Evolutionary conservation across 352 stramenopile species (phyloP).

Genomic region (Pythium rhizo-oryzae): DNA sequence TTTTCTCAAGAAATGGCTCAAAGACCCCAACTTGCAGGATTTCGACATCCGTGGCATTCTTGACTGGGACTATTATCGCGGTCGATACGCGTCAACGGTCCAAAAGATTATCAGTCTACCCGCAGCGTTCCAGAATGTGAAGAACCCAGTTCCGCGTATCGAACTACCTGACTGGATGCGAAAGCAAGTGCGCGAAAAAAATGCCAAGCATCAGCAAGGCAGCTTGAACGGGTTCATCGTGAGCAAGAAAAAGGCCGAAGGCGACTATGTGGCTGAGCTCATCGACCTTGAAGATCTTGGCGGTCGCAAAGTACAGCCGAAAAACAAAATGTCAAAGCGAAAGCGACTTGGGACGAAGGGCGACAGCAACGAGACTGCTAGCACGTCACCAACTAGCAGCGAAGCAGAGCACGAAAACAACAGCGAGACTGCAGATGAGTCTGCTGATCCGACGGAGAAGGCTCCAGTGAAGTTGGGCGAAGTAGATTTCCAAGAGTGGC

Average conservation of each 20-base stretch:
- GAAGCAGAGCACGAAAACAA: constrained; percentile 31
- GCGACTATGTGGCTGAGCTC: constrained; percentile 51
- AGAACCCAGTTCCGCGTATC: constrained; percentile 97
- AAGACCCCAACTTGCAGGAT: constrained; percentile 90
- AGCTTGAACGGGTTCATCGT: constrained; percentile 92
- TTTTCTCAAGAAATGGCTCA: constrained; percentile 98
- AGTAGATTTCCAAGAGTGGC: constrained; percentile 58
- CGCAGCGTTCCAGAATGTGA: constrained; percentile 96
- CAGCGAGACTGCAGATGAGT: constrained; percentile 20
- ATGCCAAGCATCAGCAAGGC: constrained; percentile 73
- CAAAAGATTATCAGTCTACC: constrained; percentile 99
- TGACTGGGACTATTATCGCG: constrained; percentile 99
- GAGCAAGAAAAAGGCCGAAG: constrained; percentile 34
- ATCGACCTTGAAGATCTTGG: constrained; percentile 77
- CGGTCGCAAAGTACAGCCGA: constrained; percentile 13
- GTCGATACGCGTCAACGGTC: constrained; percentile 88
- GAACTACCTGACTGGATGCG: constrained; percentile 97
- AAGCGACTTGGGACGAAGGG: not conserved
- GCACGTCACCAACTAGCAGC: constrained; percentile 19
- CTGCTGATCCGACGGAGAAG: constrained; percentile 6
- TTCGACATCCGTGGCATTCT: constrained; percentile 95
- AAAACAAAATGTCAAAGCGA: constrained; percentile 14
- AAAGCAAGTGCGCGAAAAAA: constrained; percentile 91
- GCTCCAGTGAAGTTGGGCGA: constrained; percentile 56
- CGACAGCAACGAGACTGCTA: constrained; percentile 13